phyloP scores from a whole-genome alignment of 768 basidiomycete species.

The Boletus fagicola region DNA sequence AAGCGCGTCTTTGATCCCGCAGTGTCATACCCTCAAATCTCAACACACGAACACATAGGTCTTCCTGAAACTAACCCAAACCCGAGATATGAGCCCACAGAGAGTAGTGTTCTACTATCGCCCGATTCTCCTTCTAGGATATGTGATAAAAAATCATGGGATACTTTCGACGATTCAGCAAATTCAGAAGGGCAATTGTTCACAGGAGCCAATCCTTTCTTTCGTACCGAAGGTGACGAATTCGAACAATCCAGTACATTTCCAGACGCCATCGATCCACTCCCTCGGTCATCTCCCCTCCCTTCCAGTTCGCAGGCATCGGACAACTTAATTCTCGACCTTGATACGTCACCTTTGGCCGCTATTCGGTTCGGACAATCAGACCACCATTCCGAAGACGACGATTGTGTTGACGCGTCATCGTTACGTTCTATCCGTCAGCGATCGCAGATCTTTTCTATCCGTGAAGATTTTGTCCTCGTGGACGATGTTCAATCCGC shows the following conservation, averaged over 20 bases:
- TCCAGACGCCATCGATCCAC: background rate
- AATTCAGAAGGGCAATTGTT: background rate
- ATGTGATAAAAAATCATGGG: background rate
- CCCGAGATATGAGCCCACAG: background rate
- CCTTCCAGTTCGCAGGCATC: slow-evolving; percentile 15
- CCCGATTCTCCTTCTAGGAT: background rate
- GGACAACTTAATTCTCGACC: slow-evolving; percentile 17
- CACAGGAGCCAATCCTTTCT: background rate
- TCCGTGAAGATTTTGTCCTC: background rate
- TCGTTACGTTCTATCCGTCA: background rate
- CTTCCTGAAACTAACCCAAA: background rate
- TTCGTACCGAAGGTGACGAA: background rate
- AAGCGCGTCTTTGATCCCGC: background rate
- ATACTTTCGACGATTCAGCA: slow-evolving; percentile 4
- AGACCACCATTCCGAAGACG: background rate
- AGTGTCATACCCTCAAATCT: background rate
- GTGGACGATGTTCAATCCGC: background rate
- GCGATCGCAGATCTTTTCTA: background rate
- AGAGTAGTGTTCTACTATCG: background rate
- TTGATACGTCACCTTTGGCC: slow-evolving; percentile 26
- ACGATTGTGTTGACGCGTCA: background rate
- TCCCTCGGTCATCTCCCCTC: slow-evolving; percentile 28
- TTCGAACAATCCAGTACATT: background rate
- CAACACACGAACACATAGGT: background rate
- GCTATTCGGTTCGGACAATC: background rate